phyloP scores from a whole-genome alignment of 2,329 filamentous ascomycete genomes.

The Fusarium metavorans region DNA sequence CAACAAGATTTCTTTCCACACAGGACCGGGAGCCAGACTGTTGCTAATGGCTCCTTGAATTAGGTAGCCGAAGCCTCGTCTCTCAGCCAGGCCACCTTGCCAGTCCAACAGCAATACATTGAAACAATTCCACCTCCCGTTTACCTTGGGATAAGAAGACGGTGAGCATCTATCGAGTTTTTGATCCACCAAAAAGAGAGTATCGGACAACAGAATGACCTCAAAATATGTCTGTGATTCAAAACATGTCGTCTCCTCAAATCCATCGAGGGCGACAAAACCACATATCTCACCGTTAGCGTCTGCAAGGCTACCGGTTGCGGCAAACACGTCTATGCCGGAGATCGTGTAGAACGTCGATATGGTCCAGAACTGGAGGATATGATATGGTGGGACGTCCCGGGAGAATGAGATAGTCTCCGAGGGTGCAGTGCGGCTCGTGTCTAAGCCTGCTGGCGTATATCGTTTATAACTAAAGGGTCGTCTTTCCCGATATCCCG shows the following conservation, averaged over 20 bases:
- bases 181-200: accelerated
- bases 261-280: neutral
- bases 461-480: neutral
- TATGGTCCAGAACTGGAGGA: conserved; percentile 31
- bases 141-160: neutral
- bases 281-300: neutral
- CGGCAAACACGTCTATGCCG: conserved; percentile 4
- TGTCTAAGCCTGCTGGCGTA: neutral
- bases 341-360: conserved; percentile 1
- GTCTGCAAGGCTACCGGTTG: neutral
- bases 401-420: neutral
- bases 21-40: neutral
- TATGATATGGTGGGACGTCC: neutral
- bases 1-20: conserved; percentile 9
- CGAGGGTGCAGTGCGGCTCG: neutral
- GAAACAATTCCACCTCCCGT: neutral
- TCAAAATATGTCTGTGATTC: neutral
- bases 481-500: neutral
- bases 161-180: neutral
- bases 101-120: conserved; percentile 9
- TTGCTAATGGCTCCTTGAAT: neutral
- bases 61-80: conserved; percentile 10
- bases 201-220: conserved; percentile 8
- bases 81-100: conserved; percentile 15
- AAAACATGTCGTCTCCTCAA: conserved; percentile 14